Evolutionary conservation across 129 eudicot species (phyloP), one percentile per base, ranked within the genome.

Genomic region (Deinandra increscens): DNA sequence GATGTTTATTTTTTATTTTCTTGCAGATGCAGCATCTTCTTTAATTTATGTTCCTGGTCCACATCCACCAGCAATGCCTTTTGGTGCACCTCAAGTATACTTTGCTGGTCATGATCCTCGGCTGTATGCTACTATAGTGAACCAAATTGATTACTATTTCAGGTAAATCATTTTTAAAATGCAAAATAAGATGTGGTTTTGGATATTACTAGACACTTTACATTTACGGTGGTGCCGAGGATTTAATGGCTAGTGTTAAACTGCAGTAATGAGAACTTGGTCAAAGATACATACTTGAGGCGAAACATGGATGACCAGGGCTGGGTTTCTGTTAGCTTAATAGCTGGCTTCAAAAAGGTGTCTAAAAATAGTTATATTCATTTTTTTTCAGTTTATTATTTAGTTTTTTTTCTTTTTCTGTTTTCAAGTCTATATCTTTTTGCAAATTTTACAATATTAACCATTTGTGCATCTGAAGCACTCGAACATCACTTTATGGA

Each of bases 121-220:
- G 20, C 64, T 84, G 80, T 78, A 53, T 67, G 73, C 84, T 51
- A 86, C 79, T 77, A 79, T 92, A 69, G 72, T 84, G 73, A 84
- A 65, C 50, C 98, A 92, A 80, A 92, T 92, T 41, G 89, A 92
- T 48, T 92, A 86, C 62, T 92, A 92, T 74, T 92, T 92, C 81
- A 92, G 98, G 98, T 92, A 67, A 41, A 17, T 19, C 46, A 9
- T 74, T 7, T 50, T 26, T 26, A 36, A 58, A 69, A 49, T 7
- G 12, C 60, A 36, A 23, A 22, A 14, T n/a, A 53, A 44, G 6
- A 33, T 26, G 6, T 29, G 39, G 15, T 33, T 48, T 50, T 64
- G 4, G 18, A 38, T 73, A 7, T 62, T 36, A 45, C 50, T 46
- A 10, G 48, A 11, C 44, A 60, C 18, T 60, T 31, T 12, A n/a